These are phyloP conservation scores for Gossypium ekmanianum DNA, from an alignment of 345 rosid genomes.

Conservation along the genomic window DNA sequence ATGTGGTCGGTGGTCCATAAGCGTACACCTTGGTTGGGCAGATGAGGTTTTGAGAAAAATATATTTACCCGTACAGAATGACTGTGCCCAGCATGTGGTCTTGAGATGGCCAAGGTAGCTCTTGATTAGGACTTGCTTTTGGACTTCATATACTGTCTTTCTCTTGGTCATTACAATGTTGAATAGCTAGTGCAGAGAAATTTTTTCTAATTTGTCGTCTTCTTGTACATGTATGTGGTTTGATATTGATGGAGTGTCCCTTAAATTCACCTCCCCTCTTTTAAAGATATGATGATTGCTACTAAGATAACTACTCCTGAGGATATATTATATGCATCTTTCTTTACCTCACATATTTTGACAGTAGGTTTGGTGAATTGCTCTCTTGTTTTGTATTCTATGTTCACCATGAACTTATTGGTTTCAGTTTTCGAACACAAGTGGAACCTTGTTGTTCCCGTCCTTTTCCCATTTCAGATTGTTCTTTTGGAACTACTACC, in stretches of 20 bases:
- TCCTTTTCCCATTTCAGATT: neutral
- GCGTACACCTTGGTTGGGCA: neutral
- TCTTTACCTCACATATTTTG: neutral
- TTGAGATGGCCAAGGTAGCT: neutral
- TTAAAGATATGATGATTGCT: neutral
- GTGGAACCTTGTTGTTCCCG: neutral
- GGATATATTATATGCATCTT: neutral
- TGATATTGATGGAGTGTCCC: neutral
- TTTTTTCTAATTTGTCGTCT: neutral
- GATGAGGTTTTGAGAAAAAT: neutral
- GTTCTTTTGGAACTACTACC: neutral
- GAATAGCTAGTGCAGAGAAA: neutral
- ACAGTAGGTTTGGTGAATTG: neutral
- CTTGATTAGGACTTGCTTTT: neutral
- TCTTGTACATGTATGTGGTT: neutral
- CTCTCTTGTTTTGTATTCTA: neutral
- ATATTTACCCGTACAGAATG: neutral
- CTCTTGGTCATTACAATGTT: neutral
- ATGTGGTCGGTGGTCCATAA: conserved; percentile 8
- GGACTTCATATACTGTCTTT: neutral
- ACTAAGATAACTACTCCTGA: neutral
- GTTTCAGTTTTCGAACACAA: neutral
- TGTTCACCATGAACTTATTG: neutral
- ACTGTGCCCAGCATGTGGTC: conserved; percentile 3
- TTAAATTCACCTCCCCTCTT: neutral